Percentiles rank a stretch among this genome's conserved stretches.
Evolutionary conservation across 768 basidiomycete genomes (phyloP).

Genomic region (Kwoniella botswanensis): DNA sequence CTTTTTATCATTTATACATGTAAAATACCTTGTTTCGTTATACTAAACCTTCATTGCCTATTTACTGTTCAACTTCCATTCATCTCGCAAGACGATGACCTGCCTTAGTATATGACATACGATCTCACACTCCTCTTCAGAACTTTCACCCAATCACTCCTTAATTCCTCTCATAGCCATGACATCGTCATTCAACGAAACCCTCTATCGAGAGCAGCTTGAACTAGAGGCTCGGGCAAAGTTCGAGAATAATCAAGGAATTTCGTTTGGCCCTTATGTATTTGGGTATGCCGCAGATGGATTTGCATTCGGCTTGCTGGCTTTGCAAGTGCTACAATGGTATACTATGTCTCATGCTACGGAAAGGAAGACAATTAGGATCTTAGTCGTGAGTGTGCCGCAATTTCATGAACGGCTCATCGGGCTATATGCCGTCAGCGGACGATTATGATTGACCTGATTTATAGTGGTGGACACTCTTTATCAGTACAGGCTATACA

Average conservation of each 20-base stretch:
- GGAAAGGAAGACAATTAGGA: conserved; percentile 8
- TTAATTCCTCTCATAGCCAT: not conserved
- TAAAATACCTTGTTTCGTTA: not conserved
- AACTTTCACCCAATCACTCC: not conserved
- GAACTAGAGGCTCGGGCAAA: not conserved
- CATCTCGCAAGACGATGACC: not conserved
- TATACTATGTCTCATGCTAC: conserved; percentile 8
- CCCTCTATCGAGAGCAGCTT: not conserved
- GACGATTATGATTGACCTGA: not conserved
- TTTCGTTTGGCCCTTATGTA: conserved; percentile 20
- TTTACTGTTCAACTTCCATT: no score
- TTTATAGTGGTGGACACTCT: conserved; percentile 12
- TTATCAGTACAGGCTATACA: conserved; percentile 2
- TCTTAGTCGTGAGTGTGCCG: conserved; percentile 17
- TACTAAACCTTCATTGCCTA: no score
- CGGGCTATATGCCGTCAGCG: not conserved
- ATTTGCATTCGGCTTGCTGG: conserved; percentile 19
- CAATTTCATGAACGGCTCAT: not conserved
- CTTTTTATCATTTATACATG: no score
- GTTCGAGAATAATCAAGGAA: conserved; percentile 6
- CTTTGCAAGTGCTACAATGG: conserved; percentile 22
- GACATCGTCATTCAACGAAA: not conserved
- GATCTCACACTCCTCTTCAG: not conserved
- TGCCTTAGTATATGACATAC: not conserved
- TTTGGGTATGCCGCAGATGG: conserved; percentile 20